phyloP scores from a whole-genome alignment of 2,329 filamentous ascomycete genomes.

The Curvularia sp. region DNA sequence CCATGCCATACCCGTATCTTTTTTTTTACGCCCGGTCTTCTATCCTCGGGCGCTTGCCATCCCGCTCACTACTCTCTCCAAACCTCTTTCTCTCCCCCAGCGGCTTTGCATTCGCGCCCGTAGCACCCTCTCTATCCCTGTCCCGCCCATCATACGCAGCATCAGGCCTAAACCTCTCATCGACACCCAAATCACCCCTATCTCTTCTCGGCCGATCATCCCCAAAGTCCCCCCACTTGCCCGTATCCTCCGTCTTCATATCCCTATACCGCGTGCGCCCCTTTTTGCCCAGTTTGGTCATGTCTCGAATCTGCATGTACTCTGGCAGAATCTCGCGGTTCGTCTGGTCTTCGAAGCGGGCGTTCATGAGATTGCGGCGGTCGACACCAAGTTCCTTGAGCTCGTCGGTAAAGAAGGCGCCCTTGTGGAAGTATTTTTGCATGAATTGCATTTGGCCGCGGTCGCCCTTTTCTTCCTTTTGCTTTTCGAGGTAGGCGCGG shows the following conservation, averaged over 20 bases:
- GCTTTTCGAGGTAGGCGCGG: slow-evolving; percentile 74
- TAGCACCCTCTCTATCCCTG: slow-evolving; percentile 56
- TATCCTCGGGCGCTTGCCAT: slow-evolving; percentile 55
- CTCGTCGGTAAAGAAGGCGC: slow-evolving; percentile 91
- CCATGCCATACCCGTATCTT: background rate
- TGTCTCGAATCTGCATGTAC: slow-evolving; percentile 90
- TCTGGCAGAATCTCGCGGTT: slow-evolving; percentile 86
- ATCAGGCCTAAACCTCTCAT: slow-evolving; percentile 74
- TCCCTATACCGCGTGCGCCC: slow-evolving; percentile 90
- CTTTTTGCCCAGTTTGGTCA: slow-evolving; percentile 92
- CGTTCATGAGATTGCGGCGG: slow-evolving; percentile 84
- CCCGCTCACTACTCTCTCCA: slow-evolving; percentile 49
- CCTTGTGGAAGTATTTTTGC: slow-evolving; percentile 97
- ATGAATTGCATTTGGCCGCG: slow-evolving; percentile 86
- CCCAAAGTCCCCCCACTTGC: slow-evolving; percentile 75
- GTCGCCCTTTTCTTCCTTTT: slow-evolving; percentile 76
- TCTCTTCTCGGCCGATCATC: slow-evolving; percentile 54
- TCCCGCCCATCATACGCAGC: slow-evolving; percentile 50
- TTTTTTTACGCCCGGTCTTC: slow-evolving; percentile 37
- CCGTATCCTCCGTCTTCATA: slow-evolving; percentile 88
- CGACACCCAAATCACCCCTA: slow-evolving; percentile 56
- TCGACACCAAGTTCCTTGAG: slow-evolving; percentile 76
- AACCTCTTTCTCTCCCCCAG: slow-evolving; percentile 67
- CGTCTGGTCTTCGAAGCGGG: slow-evolving; percentile 81
- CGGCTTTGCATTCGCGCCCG: slow-evolving; percentile 74